phyloP scores from a whole-genome alignment of 2,329 filamentous ascomycete species.

The Lanzia echinophila region DNA sequence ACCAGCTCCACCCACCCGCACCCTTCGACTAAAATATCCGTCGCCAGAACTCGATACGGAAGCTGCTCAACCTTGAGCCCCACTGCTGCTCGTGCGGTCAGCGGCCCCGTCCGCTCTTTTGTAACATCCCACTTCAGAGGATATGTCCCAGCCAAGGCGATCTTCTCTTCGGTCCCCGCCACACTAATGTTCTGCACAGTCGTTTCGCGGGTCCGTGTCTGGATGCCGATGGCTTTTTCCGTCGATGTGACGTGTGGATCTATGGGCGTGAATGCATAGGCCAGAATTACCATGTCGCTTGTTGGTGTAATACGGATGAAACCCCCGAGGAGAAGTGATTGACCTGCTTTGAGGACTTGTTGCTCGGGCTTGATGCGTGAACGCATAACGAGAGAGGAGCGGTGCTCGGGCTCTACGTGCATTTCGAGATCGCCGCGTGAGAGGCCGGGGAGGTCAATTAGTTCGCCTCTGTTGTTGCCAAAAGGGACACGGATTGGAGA shows the following conservation, averaged over 20 bases:
- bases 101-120: constrained; percentile 64
- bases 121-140: constrained; percentile 78
- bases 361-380: constrained; percentile 68
- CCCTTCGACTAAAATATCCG: constrained; percentile 85
- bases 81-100: constrained; percentile 57
- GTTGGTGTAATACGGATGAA: constrained; percentile 81
- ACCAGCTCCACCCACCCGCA: constrained; percentile 89
- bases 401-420: constrained; percentile 61
- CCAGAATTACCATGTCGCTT: constrained; percentile 60
- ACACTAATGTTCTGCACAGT: constrained; percentile 58
- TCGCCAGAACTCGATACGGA: constrained; percentile 71
- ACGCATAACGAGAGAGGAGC: constrained; percentile 69
- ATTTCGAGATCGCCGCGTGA: constrained; percentile 65
- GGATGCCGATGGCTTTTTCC: constrained; percentile 69
- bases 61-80: constrained; percentile 60
- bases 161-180: constrained; percentile 49
- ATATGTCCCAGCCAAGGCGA: constrained; percentile 67
- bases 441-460: constrained; percentile 88
- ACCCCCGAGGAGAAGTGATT: constrained; percentile 78
- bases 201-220: constrained; percentile 54
- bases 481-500: constrained; percentile 92
- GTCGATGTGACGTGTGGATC: constrained; percentile 65
- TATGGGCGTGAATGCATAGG: constrained; percentile 83
- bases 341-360: constrained; percentile 62
- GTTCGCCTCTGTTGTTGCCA: constrained; percentile 76